These are phyloP conservation scores for Ploettnerulaceae sp. DNA, from an alignment of 2,329 filamentous ascomycete genomes.

Conservation along the genomic window DNA sequence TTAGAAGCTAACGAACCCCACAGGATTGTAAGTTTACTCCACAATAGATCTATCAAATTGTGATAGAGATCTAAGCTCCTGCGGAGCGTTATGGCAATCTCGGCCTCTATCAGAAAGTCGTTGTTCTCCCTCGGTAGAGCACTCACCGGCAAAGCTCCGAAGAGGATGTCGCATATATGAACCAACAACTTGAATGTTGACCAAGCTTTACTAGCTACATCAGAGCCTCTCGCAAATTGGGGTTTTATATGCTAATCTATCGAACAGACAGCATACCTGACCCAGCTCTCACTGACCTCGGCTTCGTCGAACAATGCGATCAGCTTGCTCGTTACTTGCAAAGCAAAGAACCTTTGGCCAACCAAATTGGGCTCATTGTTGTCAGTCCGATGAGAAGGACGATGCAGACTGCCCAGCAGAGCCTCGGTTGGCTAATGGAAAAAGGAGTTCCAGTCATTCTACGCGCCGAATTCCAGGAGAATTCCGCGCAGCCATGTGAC, in stretches of 20 bases:
- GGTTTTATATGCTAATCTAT: neutral
- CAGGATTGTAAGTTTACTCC: conserved; percentile 20
- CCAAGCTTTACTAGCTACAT: no score
- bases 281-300: conserved; percentile 27
- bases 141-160: no score
- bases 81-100: no score
- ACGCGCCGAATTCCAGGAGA: conserved; percentile 33
- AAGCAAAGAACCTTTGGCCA: conserved; percentile 28
- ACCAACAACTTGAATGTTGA: neutral
- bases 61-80: neutral
- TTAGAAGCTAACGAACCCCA: conserved; percentile 19
- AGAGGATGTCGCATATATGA: no score
- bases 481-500: conserved; percentile 32
- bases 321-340: conserved; percentile 25
- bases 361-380: conserved; percentile 32
- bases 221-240: no score
- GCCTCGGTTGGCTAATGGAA: conserved; percentile 32
- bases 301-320: conserved; percentile 24
- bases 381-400: conserved; percentile 32
- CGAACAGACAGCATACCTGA: conserved; percentile 20
- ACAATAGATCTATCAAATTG: neutral
- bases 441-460: conserved; percentile 29
- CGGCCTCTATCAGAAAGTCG: no score
- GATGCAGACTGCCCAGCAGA: conserved; percentile 31
- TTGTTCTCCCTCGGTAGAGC: no score